Conservation (phyloP, 495 filamentous ascomycete species). For the Penicillium odoratum region DNA sequence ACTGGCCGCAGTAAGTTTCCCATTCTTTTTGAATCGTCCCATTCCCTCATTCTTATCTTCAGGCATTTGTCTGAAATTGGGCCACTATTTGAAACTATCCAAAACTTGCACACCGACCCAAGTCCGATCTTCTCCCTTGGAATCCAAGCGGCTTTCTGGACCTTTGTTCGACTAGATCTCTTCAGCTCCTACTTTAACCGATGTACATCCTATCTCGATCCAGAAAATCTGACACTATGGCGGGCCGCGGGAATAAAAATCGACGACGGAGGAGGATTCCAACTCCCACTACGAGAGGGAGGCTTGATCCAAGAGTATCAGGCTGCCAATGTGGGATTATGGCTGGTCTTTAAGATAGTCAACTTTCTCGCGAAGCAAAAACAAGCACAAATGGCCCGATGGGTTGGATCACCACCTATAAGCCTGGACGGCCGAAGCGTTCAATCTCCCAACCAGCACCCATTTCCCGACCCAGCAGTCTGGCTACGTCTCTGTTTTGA, state of each 20-base stretch:
- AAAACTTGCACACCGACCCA: constrained; percentile 12
- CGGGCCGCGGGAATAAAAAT: constrained; percentile 37
- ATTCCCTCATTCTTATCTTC: too few relatives aligned
- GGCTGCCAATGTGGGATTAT: constrained; percentile 35
- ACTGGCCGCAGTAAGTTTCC: constrained; percentile 38
- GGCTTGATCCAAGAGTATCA: constrained; percentile 31
- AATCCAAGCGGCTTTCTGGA: constrained; percentile 41
- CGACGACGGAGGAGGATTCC: constrained; percentile 28
- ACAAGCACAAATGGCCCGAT: constrained; percentile 37
- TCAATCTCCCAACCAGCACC: too few relatives aligned
- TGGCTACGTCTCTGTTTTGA: constrained; percentile 43
- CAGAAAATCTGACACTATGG: constrained; percentile 34
- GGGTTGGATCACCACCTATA: constrained; percentile 28
- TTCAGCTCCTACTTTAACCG: constrained; percentile 40
- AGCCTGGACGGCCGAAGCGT: constrained; percentile 8
- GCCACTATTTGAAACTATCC: constrained; percentile 31
- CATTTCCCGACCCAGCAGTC: constrained; percentile 27
- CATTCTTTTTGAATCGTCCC: too few relatives aligned
- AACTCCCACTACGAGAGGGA: neutral
- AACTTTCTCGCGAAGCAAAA: constrained; percentile 41
- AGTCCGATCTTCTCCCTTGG: constrained; percentile 29
- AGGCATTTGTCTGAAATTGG: constrained; percentile 37
- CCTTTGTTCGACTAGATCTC: constrained; percentile 41
- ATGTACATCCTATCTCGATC: constrained; percentile 33
- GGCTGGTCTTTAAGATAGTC: constrained; percentile 38